A percentile compares a stretch with the other conserved stretches of the same genome.
Conservation (phyloP, 2,329 filamentous ascomycete genomes). For the Penicillium frequentans region DNA sequence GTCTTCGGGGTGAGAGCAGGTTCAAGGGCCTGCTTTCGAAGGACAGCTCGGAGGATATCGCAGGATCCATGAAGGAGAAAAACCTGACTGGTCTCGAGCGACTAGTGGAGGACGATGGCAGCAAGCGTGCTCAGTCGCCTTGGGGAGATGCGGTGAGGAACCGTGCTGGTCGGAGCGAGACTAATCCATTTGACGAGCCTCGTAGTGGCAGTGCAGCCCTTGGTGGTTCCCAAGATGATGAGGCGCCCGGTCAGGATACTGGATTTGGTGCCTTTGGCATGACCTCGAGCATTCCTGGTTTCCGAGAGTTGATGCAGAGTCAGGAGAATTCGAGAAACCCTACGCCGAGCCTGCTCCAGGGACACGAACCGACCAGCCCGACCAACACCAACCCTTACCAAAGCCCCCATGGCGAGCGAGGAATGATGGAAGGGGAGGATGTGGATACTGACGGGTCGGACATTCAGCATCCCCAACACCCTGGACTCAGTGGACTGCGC, state of each 20-base stretch:
- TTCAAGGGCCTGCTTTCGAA: constrained; percentile 84
- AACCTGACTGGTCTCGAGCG: constrained; percentile 53
- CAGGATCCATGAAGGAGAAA: constrained; percentile 55
- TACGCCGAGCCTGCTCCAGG: constrained; percentile 50
- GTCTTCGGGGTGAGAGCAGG: constrained; percentile 72
- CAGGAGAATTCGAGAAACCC: constrained; percentile 60
- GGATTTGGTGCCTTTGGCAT: constrained; percentile 63
- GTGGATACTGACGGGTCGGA: constrained; percentile 58
- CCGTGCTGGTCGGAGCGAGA: constrained; percentile 49
- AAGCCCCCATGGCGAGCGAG: constrained; percentile 75
- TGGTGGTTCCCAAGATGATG: constrained; percentile 71
- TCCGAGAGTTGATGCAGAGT: constrained; percentile 58
- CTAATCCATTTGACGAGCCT: constrained; percentile 54
- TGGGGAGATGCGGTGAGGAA: constrained; percentile 53
- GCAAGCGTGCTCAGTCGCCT: constrained; percentile 49
- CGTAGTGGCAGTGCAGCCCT: constrained; percentile 65
- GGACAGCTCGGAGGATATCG: constrained; percentile 67
- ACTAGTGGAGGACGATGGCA: constrained; percentile 52
- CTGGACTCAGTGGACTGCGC: constrained; percentile 54
- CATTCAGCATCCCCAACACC: constrained; percentile 51
- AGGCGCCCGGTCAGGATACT: constrained; percentile 41
- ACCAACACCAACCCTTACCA: constrained; percentile 96
- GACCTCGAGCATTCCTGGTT: constrained; percentile 57
- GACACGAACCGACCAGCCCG: constrained; percentile 76
- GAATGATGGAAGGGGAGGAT: constrained; percentile 59